phyloP scores from a whole-genome alignment of 768 basidiomycete species.

The Infundibulicybe gibba region DNA sequence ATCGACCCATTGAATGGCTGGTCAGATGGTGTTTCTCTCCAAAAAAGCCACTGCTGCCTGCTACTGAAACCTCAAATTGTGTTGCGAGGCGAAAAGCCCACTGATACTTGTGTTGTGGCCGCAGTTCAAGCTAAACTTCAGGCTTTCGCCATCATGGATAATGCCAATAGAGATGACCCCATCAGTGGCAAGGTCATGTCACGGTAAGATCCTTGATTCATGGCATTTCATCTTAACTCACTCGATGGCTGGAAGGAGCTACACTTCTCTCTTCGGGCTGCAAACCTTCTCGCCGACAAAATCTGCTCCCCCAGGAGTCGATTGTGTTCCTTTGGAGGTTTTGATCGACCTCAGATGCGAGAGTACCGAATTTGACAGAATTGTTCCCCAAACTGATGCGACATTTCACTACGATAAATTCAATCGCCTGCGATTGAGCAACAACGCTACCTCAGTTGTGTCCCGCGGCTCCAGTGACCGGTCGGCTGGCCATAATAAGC shows the following conservation, averaged over 20 bases:
- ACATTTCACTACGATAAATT: conserved; percentile 91
- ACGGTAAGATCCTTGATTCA: conserved; percentile 43
- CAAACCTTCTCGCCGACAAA: conserved; percentile 82
- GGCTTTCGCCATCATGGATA: conserved; percentile 79
- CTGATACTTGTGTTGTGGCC: conserved; percentile 66
- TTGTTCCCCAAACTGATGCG: conserved; percentile 87
- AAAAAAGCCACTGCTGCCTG: conserved; percentile 77
- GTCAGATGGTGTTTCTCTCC: conserved; percentile 65
- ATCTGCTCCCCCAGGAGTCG: conserved; percentile 35
- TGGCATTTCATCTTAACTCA: background rate
- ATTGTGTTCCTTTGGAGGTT: conserved; percentile 84
- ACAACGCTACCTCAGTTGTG: conserved; percentile 56
- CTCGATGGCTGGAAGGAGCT: conserved; percentile 49
- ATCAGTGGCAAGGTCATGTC: conserved; percentile 84
- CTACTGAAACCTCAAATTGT: conserved; percentile 90
- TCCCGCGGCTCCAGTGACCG: conserved; percentile 34
- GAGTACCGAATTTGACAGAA: conserved; percentile 78
- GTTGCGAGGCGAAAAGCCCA: conserved; percentile 52
- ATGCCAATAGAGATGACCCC: conserved; percentile 73
- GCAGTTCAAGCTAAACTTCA: conserved; percentile 79
- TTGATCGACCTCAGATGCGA: conserved; percentile 83
- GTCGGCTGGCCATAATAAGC: conserved; percentile 30
- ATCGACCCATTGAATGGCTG: conserved; percentile 68
- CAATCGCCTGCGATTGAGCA: conserved; percentile 84
- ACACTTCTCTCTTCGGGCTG: conserved; percentile 72